phyloP scores from a whole-genome alignment of 192 early-diverging fungal genomes.

The Powellomyces hirtus region DNA sequence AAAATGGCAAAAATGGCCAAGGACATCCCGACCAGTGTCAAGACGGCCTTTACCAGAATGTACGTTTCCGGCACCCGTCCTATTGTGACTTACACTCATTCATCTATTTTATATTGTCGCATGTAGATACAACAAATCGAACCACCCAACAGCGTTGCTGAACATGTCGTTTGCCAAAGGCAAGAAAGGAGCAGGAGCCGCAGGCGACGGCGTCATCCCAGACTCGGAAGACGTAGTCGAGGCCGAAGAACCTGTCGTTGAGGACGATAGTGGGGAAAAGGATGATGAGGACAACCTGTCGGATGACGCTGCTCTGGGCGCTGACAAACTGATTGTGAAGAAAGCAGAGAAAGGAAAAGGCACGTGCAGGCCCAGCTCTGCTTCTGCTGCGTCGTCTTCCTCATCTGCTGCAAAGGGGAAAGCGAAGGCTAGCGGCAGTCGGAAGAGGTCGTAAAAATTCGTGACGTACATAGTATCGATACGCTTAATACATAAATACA shows the following conservation, averaged over 20 bases:
- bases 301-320: background rate
- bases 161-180: conserved; percentile 33
- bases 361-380: background rate
- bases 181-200: background rate
- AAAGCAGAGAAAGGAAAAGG: background rate
- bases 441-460: too few species aligned
- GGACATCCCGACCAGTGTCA: conserved; percentile 62
- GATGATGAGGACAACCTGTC: conserved; percentile 50
- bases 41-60: conserved; percentile 72
- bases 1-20: conserved; percentile 44
- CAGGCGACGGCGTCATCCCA: conserved; percentile 30
- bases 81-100: background rate
- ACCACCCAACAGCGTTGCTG: conserved; percentile 64
- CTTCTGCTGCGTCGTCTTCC: background rate
- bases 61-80: conserved; percentile 2
- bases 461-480: too few species aligned
- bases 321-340: background rate
- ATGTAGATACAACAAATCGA: conserved; percentile 59
- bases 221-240: conserved; percentile 26
- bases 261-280: conserved; percentile 51
- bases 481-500: too few species aligned
- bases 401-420: background rate
- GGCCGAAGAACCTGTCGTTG: conserved; percentile 51
- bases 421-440: background rate
- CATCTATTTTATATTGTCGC: background rate